Conservation (phyloP, 2,329 filamentous ascomycete species). For the Pseudocercospora cruenta region DNA sequence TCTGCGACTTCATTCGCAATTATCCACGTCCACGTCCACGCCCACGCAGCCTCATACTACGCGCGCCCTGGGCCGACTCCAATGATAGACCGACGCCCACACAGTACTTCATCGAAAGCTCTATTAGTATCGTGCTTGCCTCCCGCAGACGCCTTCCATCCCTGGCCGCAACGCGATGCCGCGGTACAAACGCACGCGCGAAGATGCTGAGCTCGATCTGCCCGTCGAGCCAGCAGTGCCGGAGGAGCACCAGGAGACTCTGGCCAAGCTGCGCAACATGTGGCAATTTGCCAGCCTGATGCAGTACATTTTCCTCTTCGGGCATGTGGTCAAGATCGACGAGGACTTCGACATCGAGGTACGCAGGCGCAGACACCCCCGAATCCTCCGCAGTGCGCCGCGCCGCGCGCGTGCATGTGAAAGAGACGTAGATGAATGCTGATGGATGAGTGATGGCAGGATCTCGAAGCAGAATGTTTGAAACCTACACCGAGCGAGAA, state of each 20-base stretch:
- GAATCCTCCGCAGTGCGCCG: constrained; percentile 16
- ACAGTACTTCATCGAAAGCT: background rate
- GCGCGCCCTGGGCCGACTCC: background rate
- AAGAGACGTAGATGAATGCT: constrained; percentile 30
- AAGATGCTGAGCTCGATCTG: constrained; percentile 54
- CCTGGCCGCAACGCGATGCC: constrained; percentile 44
- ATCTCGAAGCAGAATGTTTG: constrained; percentile 85
- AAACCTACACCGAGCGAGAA: constrained; percentile 72
- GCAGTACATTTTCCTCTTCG: constrained; percentile 93
- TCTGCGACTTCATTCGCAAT: background rate
- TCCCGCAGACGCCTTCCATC: background rate
- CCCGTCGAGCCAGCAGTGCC: constrained; percentile 29
- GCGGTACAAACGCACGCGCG: constrained; percentile 59
- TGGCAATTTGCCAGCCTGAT: constrained; percentile 95
- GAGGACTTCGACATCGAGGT: constrained; percentile 90
- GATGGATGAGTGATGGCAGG: constrained; percentile 56
- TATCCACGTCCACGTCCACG: background rate
- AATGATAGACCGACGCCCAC: background rate
- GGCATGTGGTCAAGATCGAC: constrained; percentile 84
- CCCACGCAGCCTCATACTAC: background rate
- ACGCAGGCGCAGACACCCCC: constrained; percentile 38
- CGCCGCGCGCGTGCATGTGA: background rate
- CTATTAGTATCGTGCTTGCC: background rate
- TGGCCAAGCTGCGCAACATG: constrained; percentile 78
- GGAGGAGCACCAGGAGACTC: constrained; percentile 46